phyloP scores from a whole-genome alignment of 2,329 filamentous ascomycete species.

The Graphilbum ipis-grandicollis region DNA sequence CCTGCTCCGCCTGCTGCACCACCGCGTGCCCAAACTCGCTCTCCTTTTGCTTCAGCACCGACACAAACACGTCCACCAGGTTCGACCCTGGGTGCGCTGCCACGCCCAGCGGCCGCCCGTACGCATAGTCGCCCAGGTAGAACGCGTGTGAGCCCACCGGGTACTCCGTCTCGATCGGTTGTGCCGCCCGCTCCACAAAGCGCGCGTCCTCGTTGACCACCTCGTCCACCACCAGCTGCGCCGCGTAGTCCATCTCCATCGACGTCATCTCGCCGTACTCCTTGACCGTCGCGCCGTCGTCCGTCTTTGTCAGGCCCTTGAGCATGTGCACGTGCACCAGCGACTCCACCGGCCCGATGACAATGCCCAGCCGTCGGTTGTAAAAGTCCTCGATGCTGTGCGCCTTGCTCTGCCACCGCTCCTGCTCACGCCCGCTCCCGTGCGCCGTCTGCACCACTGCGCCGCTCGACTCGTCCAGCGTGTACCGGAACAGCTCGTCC shows the following conservation, averaged over 20 bases:
- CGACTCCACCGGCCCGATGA: slow-evolving; percentile 74
- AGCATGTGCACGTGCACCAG: slow-evolving; percentile 87
- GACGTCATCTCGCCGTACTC: slow-evolving; percentile 79
- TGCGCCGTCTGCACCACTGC: slow-evolving; percentile 56
- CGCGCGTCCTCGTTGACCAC: slow-evolving; percentile 83
- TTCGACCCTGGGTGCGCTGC: slow-evolving; percentile 49
- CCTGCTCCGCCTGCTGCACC: slow-evolving; percentile 50
- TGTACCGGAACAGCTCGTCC: slow-evolving; percentile 85
- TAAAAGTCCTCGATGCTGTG: slow-evolving; percentile 72
- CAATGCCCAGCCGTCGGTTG: slow-evolving; percentile 76
- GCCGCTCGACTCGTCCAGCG: slow-evolving; percentile 47
- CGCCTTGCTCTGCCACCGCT: slow-evolving; percentile 71
- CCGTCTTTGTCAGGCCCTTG: slow-evolving; percentile 76
- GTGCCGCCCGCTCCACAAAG: slow-evolving; percentile 77
- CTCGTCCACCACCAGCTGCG: slow-evolving; percentile 77
- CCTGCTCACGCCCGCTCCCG: slow-evolving; percentile 55
- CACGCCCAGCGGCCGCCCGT: slow-evolving; percentile 78
- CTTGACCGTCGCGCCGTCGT: slow-evolving; percentile 80
- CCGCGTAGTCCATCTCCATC: slow-evolving; percentile 76
- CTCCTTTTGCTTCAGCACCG: slow-evolving; percentile 53
- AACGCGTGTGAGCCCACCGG: slow-evolving; percentile 70
- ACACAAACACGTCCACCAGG: slow-evolving; percentile 67
- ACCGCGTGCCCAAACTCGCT: slow-evolving; percentile 65
- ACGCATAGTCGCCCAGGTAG: slow-evolving; percentile 86
- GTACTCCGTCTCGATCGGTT: slow-evolving; percentile 84